Conservation (phyloP, 805 yeast genomes). For the Lachancea nothofagi region DNA sequence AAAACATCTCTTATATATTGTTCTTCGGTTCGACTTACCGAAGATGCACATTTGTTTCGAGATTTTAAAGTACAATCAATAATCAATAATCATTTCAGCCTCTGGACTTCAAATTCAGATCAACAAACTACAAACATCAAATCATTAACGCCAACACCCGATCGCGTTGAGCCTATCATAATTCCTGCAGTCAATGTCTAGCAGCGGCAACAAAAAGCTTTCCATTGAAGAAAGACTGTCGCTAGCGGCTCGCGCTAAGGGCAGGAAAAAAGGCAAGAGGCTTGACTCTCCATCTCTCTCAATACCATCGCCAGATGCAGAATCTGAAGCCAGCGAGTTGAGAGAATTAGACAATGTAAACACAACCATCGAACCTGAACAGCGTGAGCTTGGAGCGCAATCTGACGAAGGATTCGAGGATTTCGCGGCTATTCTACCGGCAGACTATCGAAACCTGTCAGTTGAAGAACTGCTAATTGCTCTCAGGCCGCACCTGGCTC, state of each 20-base stretch:
- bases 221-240: constrained; percentile 84
- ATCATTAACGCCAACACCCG: background rate
- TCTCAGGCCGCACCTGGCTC: constrained; percentile 3
- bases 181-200: constrained; percentile 8
- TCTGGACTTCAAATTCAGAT: too few species aligned
- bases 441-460: constrained; percentile 5
- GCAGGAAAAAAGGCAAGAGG: constrained; percentile 27
- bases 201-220: constrained; percentile 48
- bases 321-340: background rate
- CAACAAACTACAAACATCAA: background rate
- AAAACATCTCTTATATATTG: background rate
- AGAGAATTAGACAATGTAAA: background rate
- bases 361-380: background rate
- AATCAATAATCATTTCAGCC: too few species aligned
- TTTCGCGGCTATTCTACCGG: constrained; percentile 2
- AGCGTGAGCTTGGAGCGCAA: background rate
- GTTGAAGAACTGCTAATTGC: constrained; percentile 1
- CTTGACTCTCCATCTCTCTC: constrained; percentile 12
- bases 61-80: too few species aligned
- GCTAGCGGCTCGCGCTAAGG: constrained; percentile 57
- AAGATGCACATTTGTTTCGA: too few species aligned
- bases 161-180: background rate
- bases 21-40: background rate
- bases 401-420: background rate
- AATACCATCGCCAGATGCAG: background rate